Evolutionary conservation across 2,329 filamentous ascomycete species (phyloP), one percentile per base, ranked within the genome.

Genomic region (Clonostachys rhizophaga): DNA sequence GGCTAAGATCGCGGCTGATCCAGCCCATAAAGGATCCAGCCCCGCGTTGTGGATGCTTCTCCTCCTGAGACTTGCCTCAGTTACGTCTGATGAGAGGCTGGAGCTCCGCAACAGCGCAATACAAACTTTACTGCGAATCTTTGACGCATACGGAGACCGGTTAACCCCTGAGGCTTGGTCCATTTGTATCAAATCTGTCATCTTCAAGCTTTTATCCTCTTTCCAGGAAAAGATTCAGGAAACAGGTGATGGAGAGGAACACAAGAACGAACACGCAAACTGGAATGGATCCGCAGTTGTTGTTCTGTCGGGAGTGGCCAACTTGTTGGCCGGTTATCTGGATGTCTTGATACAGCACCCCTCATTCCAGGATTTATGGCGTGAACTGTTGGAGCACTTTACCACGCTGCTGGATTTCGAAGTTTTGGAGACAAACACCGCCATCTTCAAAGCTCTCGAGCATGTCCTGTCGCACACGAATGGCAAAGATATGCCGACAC

Each of bases 101-200:
- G 90, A 95, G 60, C 74, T 94, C 40, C 79, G 89, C 40, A 92
- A 92, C 56, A 91, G 88, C 71, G 90, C 91, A 2, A 88, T 96
- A 18, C 92, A 96, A 63, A 96, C 92, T 0, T 71, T 97, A 5
- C 77, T 96, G 47, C 82, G 91, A 42, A 96, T 97, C 17, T 91
- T 97, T 52, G 91, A 96, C 62, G 91, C 89, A 2, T 95, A 95
- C 52, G 90, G 90, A 11, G 87, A 91, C 54, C 85, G 87, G 46
- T 74, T 96, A 5, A 84, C 79, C 39, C 76, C 89, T 0, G 81
- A 87, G 58, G 85, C 88, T 1, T 97, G 91, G 91, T 84, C 86
- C 43, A 76, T 92, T 30, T 94, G 91, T 55, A 79, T 96, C 47
- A 84, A 87, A 50, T 83, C 81, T 7, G 87, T 96, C 7, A 76